These are phyloP conservation scores for Botryotinia narcissicola DNA, from an alignment of 2,329 filamentous ascomycete species.

Conservation along the genomic window DNA sequence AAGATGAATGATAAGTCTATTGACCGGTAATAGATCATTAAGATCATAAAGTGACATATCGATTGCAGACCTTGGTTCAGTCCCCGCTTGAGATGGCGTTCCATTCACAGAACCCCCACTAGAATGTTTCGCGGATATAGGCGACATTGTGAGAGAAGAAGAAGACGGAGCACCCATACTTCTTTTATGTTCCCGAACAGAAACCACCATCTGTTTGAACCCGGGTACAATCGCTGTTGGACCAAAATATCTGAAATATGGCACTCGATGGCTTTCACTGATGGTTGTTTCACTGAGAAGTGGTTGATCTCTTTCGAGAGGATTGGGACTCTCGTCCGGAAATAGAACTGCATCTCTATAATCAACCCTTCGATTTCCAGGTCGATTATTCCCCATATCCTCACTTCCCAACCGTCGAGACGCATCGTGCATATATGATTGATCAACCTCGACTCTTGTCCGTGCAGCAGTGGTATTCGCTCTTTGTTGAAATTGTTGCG, in stretches of 20 bases:
- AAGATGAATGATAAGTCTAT: conserved; percentile 71
- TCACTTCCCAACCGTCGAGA: not conserved
- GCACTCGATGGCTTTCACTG: conserved; percentile 63
- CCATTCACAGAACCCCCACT: conserved; percentile 27
- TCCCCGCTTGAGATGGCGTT: conserved; percentile 28
- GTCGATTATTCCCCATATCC: not conserved
- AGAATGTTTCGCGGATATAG: conserved; percentile 27
- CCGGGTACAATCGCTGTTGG: conserved; percentile 88
- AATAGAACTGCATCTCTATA: conserved; percentile 31
- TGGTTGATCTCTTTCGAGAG: conserved; percentile 26
- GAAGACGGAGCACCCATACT: conserved; percentile 45
- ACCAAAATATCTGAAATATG: conserved; percentile 88
- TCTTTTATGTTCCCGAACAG: conserved; percentile 64
- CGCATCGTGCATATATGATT: not conserved
- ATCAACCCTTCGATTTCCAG: conserved; percentile 1
- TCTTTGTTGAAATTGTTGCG: conserved; percentile 7
- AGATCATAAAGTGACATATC: conserved; percentile 73
- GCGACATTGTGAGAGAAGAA: conserved; percentile 32
- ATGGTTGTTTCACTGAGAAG: conserved; percentile 3
- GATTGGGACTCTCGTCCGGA: conserved; percentile 36
- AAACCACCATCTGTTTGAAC: conserved; percentile 89
- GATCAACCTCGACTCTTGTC: not conserved
- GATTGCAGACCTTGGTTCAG: conserved; percentile 28
- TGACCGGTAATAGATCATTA: conserved; percentile 67
- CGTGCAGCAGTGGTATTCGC: not conserved